Conservation (phyloP, 768 basidiomycete species). For the Tylopilus sp. region DNA sequence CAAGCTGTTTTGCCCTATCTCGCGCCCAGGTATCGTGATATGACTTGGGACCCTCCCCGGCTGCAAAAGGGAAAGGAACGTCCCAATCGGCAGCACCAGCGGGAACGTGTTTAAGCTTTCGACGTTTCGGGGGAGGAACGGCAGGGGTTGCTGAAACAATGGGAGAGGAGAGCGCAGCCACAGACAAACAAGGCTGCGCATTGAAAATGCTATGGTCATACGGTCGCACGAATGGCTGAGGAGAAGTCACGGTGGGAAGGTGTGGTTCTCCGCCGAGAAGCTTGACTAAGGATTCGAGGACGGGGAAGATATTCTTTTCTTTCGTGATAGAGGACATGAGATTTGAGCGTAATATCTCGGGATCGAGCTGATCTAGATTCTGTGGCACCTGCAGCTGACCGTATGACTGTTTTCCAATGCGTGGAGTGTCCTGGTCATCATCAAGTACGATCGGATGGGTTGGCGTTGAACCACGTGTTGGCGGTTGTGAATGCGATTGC, state of each 20-base stretch:
- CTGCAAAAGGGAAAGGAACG: conserved; percentile 70
- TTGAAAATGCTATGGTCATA: conserved; percentile 14
- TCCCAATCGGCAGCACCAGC: conserved; percentile 84
- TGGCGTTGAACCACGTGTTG: conserved; percentile 49
- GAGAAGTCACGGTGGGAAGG: conserved; percentile 1
- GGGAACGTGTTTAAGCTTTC: conserved; percentile 64
- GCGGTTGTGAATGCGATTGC: conserved; percentile 36
- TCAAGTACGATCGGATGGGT: conserved; percentile 71
- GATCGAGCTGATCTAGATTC: conserved; percentile 34
- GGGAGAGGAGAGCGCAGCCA: not conserved
- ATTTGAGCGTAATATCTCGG: conserved; percentile 48
- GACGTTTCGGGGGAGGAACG: conserved; percentile 46
- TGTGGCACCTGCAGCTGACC: conserved; percentile 5
- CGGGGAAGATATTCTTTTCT: conserved; percentile 65
- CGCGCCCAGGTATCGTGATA: conserved; percentile 65
- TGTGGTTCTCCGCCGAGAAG: conserved; percentile 43
- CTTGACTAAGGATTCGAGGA: conserved; percentile 59
- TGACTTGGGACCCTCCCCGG: conserved; percentile 67
- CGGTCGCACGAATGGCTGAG: conserved; percentile 18
- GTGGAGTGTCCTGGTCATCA: conserved; percentile 43
- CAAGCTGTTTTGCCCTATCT: conserved; percentile 58
- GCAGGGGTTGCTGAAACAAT: not conserved
- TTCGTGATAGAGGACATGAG: conserved; percentile 56
- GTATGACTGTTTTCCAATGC: conserved; percentile 10
- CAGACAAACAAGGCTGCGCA: not conserved